Evolutionary conservation across 1,284 basidiomycete genomes (phyloP).

Genomic region (Pseudozyma thailandica): DNA sequence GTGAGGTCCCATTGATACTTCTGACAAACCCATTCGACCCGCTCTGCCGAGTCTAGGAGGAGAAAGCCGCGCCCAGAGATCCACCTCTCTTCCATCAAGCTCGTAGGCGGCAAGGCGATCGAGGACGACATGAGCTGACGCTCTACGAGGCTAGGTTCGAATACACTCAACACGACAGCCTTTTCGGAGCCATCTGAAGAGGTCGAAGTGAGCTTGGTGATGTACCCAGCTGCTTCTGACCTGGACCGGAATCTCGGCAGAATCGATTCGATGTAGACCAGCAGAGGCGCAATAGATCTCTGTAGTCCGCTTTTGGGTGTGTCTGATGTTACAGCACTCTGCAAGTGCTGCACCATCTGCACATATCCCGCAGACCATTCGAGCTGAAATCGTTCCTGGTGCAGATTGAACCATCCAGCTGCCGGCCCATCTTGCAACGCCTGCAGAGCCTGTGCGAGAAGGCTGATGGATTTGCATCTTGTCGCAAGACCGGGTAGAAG

Average conservation of each 20-base stretch:
- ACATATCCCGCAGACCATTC: constrained; percentile 7
- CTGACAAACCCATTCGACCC: constrained; percentile 8
- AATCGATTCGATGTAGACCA: constrained; percentile 23
- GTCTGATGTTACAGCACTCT: not conserved
- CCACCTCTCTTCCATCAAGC: constrained; percentile 15
- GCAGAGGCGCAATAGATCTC: not conserved
- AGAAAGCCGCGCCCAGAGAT: constrained; percentile 28
- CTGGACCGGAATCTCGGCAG: constrained; percentile 11
- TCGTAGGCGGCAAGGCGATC: not conserved
- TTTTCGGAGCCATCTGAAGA: not conserved
- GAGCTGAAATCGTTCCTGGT: constrained; percentile 5
- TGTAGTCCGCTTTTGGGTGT: not conserved
- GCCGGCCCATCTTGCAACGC: not conserved
- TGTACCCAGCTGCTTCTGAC: constrained; percentile 14
- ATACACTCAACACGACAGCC: not conserved
- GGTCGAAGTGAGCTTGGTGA: not conserved
- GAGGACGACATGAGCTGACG: constrained; percentile 4
- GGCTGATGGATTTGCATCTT: constrained; percentile 31
- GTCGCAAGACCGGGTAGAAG: constrained; percentile 13
- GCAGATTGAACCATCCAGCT: constrained; percentile 9
- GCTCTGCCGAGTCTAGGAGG: constrained; percentile 7
- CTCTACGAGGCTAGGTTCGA: constrained; percentile 20
- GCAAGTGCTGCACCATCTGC: not conserved
- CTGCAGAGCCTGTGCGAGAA: constrained; percentile 16
- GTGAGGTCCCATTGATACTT: constrained; percentile 22